Percentiles rank a stretch among this genome's conserved stretches.
These are phyloP conservation scores for Pezicula carpinea DNA, from an alignment of 2,329 filamentous ascomycete genomes.

Conservation along the genomic window DNA sequence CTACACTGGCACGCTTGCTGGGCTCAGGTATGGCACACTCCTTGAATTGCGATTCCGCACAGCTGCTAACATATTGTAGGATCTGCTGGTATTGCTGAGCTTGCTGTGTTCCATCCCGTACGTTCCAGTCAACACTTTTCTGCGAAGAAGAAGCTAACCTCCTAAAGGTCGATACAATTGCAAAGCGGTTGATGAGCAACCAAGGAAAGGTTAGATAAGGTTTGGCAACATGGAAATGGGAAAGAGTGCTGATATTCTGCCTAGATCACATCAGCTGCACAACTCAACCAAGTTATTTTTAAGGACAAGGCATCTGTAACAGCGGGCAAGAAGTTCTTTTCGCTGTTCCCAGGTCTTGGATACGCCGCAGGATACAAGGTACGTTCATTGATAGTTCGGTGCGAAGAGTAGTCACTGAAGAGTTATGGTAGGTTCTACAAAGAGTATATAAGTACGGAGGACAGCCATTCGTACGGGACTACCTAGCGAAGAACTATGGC, in stretches of 20 bases:
- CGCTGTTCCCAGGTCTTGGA: constrained; percentile 91
- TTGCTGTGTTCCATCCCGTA: constrained; percentile 90
- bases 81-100: constrained; percentile 86
- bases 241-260: constrained; percentile 18
- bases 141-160: constrained; percentile 20
- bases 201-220: constrained; percentile 59
- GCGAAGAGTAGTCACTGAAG: neutral
- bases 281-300: constrained; percentile 91
- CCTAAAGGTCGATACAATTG: constrained; percentile 86
- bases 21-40: constrained; percentile 68
- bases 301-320: constrained; percentile 76
- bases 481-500: constrained; percentile 74
- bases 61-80: constrained; percentile 46
- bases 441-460: constrained; percentile 98
- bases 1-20: constrained; percentile 78
- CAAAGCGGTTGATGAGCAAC: constrained; percentile 99
- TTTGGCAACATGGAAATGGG: neutral
- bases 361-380: constrained; percentile 98
- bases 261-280: constrained; percentile 51
- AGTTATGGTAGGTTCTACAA: constrained; percentile 65
- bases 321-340: constrained; percentile 76
- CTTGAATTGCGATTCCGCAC: neutral
- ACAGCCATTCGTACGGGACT: constrained; percentile 92
- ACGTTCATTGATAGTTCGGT: constrained; percentile 11
- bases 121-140: constrained; percentile 19